Evolutionary conservation across 148 eudicot species (phyloP).

Genomic region (Gaultheria prostrata): DNA sequence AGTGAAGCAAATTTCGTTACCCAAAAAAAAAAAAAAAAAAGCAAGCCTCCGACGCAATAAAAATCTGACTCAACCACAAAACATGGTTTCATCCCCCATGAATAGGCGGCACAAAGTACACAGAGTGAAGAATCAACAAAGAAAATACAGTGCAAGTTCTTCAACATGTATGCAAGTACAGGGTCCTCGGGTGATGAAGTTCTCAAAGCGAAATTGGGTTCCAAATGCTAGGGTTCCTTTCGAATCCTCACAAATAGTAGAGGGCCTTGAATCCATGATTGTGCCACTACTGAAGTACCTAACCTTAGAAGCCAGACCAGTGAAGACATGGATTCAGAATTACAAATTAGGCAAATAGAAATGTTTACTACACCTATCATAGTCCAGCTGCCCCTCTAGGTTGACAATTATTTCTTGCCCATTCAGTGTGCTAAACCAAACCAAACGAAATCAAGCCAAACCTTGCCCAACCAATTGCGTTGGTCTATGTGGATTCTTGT

Average conservation of each 20-base stretch:
- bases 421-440: neutral
- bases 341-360: neutral
- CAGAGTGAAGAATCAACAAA: neutral
- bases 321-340: neutral
- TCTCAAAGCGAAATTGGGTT: neutral
- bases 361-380: neutral
- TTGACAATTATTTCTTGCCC: neutral
- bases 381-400: neutral
- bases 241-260: neutral
- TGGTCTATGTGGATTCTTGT: neutral
- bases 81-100: neutral
- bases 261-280: neutral
- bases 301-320: neutral
- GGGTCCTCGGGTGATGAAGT: neutral
- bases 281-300: neutral
- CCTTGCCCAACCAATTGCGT: neutral
- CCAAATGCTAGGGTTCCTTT: neutral
- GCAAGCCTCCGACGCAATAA: neutral
- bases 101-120: neutral
- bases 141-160: neutral
- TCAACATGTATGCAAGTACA: neutral
- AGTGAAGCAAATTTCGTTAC: neutral
- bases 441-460: neutral
- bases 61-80: neutral
- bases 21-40: neutral